These are phyloP conservation scores for Pythium angustatum DNA, from an alignment of 352 stramenopile genomes.

Conservation along the genomic window DNA sequence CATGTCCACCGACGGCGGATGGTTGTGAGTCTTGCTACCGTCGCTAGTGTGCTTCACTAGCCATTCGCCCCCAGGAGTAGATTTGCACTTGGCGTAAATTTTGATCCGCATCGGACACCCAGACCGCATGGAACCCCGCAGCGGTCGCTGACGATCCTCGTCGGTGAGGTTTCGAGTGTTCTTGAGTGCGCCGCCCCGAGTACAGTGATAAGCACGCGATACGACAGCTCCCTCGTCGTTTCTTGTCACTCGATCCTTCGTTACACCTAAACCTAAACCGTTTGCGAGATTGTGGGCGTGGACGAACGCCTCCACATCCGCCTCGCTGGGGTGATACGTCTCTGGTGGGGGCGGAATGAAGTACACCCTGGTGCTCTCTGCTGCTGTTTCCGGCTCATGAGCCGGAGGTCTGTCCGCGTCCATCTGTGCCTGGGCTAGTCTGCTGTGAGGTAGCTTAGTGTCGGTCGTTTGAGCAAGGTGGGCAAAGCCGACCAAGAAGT, in stretches of 20 bases:
- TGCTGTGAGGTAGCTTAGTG: not conserved
- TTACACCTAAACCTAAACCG: not conserved
- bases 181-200: not conserved
- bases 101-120: slow-evolving; percentile 1
- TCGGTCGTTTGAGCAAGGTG: not conserved
- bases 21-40: not conserved
- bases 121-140: not conserved
- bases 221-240: not conserved
- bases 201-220: not conserved
- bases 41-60: not conserved
- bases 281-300: not conserved
- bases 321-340: not conserved
- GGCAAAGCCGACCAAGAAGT: not conserved
- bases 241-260: not conserved
- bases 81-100: not conserved
- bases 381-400: not conserved
- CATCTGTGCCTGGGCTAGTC: not conserved
- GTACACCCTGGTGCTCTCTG: not conserved
- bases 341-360: not conserved
- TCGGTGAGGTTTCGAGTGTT: not conserved
- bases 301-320: not conserved
- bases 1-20: not conserved
- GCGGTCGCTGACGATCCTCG: not conserved
- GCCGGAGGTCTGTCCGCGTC: not conserved
- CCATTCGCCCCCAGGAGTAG: not conserved